Evolutionary conservation across 352 stramenopile species (phyloP), one percentile per base, ranked within the genome.

Genomic region (Globisporangium splendens): DNA sequence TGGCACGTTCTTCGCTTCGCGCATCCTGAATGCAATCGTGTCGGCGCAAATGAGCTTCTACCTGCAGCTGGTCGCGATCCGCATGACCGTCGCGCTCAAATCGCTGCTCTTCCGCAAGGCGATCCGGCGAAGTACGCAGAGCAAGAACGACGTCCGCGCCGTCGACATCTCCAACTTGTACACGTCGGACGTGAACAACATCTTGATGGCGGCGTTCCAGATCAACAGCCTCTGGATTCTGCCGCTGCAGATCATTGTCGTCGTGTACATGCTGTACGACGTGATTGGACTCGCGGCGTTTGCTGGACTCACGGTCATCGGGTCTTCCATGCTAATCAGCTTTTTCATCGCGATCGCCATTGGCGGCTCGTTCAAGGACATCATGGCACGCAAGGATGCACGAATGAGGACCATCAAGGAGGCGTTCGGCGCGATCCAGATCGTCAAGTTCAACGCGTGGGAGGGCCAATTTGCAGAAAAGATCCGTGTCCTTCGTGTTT

Each of bases 371-470:
- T 89, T 96, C 65, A 70, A 81, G 22, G 54, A 67, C 12, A 62
- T 98, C 28, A 96, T 98, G 79, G 62, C 69, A 52, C 65, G 77
- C 17, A 94, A 91, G 46, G 96, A 99, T 67, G 59, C 65, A 12
- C 83, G 96, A 10, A 85, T 98, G 49, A 95, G 97, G 59, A 43
- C 88, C 0, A 86, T 96, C 38, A 97, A 91, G 55, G 95, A 98
- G 65, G 77, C 96, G 0, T 75, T 98, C 43, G 65, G 79, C 15
- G 82, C 86, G 10, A 98, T 98, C 58, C 91, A 98, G 69, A 79
- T 98, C 44, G 91, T 99, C 62, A 99, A 99, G 62, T 66, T 98
- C 1, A 97, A 98, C 73, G 83, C 83, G 11, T 96, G 86, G 83
- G 90, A 97, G 55, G 17, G 48, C 17, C 74, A 87, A 1, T 93